Evolutionary conservation across 305 asterid genomes (phyloP).

Genomic region (Fraxinus angustifolia): DNA sequence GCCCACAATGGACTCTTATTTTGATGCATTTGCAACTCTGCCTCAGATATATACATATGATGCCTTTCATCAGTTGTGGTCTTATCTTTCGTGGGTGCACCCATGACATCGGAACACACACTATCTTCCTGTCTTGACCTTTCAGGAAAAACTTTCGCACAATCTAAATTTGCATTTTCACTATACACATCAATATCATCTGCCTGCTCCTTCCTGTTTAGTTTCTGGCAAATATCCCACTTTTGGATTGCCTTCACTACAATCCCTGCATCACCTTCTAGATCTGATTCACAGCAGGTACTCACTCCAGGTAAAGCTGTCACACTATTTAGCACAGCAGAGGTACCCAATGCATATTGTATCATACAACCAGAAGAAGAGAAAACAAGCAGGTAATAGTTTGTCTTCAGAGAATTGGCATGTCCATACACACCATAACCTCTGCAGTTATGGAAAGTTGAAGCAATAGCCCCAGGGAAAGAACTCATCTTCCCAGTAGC

Average conservation of each 20-base stretch:
- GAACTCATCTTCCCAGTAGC: constrained; percentile 64
- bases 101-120: constrained; percentile 19
- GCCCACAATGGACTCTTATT: constrained; percentile 64
- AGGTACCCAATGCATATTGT: constrained; percentile 58
- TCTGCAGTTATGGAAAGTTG: constrained; percentile 57
- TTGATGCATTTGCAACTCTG: constrained; percentile 81
- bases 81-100: constrained; percentile 28
- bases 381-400: constrained; percentile 66
- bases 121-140: constrained; percentile 30
- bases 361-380: constrained; percentile 75
- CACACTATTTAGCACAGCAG: constrained; percentile 46
- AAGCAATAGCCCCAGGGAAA: constrained; percentile 55
- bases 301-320: constrained; percentile 34
- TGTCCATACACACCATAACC: constrained; percentile 36
- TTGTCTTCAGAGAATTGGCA: constrained; percentile 37
- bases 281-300: constrained; percentile 36
- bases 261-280: constrained; percentile 45
- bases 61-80: constrained; percentile 45
- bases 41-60: constrained; percentile 81
- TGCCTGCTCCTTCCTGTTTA: constrained; percentile 34
- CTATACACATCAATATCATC: constrained; percentile 43
- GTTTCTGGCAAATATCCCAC: constrained; percentile 82
- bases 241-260: constrained; percentile 72
- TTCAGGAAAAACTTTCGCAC: constrained; percentile 50
- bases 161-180: constrained; percentile 35